Conservation (phyloP, 306 rosid species). For the Glycine latifolia region DNA sequence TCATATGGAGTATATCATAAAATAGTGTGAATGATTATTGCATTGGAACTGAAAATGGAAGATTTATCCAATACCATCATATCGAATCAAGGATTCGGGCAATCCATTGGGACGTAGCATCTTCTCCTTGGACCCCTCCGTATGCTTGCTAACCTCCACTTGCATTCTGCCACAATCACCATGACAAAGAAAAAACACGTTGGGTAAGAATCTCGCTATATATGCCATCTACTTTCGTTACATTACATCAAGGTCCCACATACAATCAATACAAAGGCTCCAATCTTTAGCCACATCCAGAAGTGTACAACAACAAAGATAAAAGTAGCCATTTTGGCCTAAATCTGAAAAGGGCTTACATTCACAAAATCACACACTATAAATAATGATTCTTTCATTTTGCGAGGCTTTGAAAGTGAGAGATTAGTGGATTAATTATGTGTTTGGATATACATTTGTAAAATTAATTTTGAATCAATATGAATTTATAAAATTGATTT, state of each 20-base stretch:
- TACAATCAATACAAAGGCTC: slow-evolving; percentile 13
- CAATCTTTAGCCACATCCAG: too few relatives aligned
- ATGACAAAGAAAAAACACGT: background rate
- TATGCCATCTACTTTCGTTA: slow-evolving; percentile 8
- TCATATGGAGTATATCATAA: background rate
- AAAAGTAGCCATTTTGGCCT: too few relatives aligned
- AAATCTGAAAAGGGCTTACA: too few relatives aligned
- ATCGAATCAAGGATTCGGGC: slow-evolving; percentile 91
- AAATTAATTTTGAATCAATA: too few relatives aligned
- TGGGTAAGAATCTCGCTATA: background rate
- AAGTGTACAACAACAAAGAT: too few relatives aligned
- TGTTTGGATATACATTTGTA: too few relatives aligned
- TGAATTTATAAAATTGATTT: too few relatives aligned
- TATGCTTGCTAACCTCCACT: slow-evolving; percentile 99
- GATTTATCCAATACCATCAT: slow-evolving; percentile 64
- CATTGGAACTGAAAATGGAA: background rate
- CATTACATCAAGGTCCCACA: background rate
- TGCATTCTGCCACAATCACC: slow-evolving; percentile 73
- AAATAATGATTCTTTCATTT: too few relatives aligned
- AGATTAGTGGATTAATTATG: too few relatives aligned
- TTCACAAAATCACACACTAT: too few relatives aligned
- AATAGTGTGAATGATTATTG: slow-evolving; percentile 13
- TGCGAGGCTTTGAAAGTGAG: too few relatives aligned
- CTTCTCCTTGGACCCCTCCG: slow-evolving; percentile 91
- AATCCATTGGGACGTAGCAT: slow-evolving; percentile 93